phyloP scores from a whole-genome alignment of 441 rosid species.

The Cnidoscolus chayamansa region DNA sequence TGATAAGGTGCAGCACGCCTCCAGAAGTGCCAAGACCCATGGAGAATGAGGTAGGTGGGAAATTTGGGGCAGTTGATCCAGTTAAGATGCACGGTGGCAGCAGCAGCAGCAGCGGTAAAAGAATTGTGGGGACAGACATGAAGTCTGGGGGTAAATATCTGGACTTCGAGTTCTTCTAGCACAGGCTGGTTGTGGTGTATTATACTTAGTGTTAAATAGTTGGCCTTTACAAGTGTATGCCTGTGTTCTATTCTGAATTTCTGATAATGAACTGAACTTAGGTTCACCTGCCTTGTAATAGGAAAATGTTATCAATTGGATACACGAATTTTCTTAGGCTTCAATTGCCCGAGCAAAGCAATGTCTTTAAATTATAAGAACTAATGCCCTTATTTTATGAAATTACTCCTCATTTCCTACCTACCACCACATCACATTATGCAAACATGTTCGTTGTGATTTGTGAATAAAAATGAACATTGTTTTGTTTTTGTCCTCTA shows the following conservation, averaged over 20 bases:
- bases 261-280: slow-evolving; percentile 20
- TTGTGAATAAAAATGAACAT: background rate
- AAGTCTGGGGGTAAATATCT: slow-evolving; percentile 87
- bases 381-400: too few species aligned
- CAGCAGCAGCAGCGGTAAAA: slow-evolving; percentile 59
- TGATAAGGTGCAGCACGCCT: slow-evolving; percentile 91
- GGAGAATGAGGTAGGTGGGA: slow-evolving; percentile 66
- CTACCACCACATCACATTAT: too few species aligned
- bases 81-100: slow-evolving; percentile 37
- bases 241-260: slow-evolving; percentile 10
- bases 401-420: too few species aligned
- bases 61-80: slow-evolving; percentile 58
- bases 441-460: too few species aligned
- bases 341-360: too few species aligned
- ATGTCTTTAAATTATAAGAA: too few species aligned
- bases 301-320: slow-evolving; percentile 12
- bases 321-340: too few species aligned
- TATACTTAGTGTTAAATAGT: slow-evolving; percentile 22
- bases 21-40: slow-evolving; percentile 88
- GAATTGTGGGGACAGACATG: slow-evolving; percentile 53
- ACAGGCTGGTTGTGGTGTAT: slow-evolving; percentile 23
- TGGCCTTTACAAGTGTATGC: slow-evolving; percentile 24
- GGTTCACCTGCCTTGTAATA: slow-evolving; percentile 20
- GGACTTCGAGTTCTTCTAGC: slow-evolving; percentile 94
- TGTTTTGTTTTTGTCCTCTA: background rate